These are phyloP conservation scores for Rosa hybrid DNA, from an alignment of 331 rosid species.

Conservation along the genomic window DNA sequence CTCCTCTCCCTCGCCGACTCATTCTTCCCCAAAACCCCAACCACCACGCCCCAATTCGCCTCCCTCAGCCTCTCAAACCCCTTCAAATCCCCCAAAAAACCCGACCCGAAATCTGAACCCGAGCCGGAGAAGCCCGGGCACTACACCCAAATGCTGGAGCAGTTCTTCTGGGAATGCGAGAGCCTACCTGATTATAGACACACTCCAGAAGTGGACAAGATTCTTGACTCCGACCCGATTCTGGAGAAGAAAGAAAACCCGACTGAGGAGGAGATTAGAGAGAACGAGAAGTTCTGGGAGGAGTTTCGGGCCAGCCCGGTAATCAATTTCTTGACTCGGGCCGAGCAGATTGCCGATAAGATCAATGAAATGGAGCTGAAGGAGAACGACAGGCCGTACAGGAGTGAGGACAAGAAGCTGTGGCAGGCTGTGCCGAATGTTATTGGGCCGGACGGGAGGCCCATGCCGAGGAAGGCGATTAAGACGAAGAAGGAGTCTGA, in stretches of 20 bases:
- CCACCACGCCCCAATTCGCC: constrained; percentile 53
- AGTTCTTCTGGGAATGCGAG: constrained; percentile 72
- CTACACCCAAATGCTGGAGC: constrained; percentile 51
- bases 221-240: constrained; percentile 49
- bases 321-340: constrained; percentile 51
- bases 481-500: constrained; percentile 41
- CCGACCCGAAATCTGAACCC: constrained; percentile 24
- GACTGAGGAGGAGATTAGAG: constrained; percentile 55
- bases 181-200: constrained; percentile 57
- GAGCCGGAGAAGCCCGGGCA: constrained; percentile 47
- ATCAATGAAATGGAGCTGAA: constrained; percentile 58
- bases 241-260: constrained; percentile 60
- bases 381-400: constrained; percentile 65
- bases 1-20: constrained; percentile 38
- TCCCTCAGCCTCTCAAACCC: constrained; percentile 47
- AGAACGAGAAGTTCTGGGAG: constrained; percentile 58
- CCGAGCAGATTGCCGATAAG: constrained; percentile 56
- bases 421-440: constrained; percentile 74
- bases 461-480: constrained; percentile 79
- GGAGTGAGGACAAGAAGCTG: constrained; percentile 55
- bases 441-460: constrained; percentile 76
- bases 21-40: constrained; percentile 11
- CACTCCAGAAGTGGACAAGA: constrained; percentile 69
- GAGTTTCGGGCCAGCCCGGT: constrained; percentile 52
- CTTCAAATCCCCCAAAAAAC: constrained; percentile 39